Evolutionary conservation across 2,329 filamentous ascomycete genomes (phyloP).

Genomic region (Chlorencoelia australis): DNA sequence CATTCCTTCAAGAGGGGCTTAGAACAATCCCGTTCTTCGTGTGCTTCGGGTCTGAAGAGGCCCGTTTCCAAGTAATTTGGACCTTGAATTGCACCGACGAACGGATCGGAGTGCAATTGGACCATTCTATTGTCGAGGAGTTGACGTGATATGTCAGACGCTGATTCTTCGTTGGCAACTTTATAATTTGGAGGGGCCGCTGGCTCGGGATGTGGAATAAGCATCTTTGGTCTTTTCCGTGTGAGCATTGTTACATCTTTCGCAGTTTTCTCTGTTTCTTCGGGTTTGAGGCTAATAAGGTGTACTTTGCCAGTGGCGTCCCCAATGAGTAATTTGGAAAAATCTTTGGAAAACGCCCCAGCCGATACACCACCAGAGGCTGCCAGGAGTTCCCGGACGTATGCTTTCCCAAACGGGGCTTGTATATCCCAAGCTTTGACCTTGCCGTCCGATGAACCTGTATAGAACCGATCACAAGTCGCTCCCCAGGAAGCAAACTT

Average conservation of each 20-base stretch:
- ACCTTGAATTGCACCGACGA: conserved; percentile 47
- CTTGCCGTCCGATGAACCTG: conserved; percentile 51
- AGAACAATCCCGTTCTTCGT: conserved; percentile 34
- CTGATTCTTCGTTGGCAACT: conserved; percentile 11
- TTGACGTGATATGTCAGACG: conserved; percentile 23
- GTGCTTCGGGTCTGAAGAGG: conserved; percentile 39
- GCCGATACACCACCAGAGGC: conserved; percentile 46
- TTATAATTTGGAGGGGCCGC: conserved; percentile 28
- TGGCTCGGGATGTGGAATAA: conserved; percentile 38
- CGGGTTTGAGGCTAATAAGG: conserved; percentile 35
- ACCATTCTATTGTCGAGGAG: conserved; percentile 36
- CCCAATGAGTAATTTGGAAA: conserved; percentile 44
- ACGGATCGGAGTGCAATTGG: conserved; percentile 33
- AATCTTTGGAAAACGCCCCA: conserved; percentile 48
- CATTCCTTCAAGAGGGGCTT: conserved; percentile 36
- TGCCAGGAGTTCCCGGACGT: conserved; percentile 44
- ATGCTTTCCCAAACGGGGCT: conserved; percentile 29
- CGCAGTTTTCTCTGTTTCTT: conserved; percentile 29
- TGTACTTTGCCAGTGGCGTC: conserved; percentile 53
- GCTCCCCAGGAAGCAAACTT: conserved; percentile 55
- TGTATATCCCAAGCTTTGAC: conserved; percentile 55
- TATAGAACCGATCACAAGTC: conserved; percentile 48
- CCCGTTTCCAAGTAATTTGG: conserved; percentile 37
- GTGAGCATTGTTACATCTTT: not conserved
- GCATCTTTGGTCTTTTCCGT: conserved; percentile 29